A percentile compares a stretch with the other conserved stretches of the same genome.
Evolutionary conservation across 345 rosid species (phyloP).

Genomic region (Cardamine chenopodiifolia): DNA sequence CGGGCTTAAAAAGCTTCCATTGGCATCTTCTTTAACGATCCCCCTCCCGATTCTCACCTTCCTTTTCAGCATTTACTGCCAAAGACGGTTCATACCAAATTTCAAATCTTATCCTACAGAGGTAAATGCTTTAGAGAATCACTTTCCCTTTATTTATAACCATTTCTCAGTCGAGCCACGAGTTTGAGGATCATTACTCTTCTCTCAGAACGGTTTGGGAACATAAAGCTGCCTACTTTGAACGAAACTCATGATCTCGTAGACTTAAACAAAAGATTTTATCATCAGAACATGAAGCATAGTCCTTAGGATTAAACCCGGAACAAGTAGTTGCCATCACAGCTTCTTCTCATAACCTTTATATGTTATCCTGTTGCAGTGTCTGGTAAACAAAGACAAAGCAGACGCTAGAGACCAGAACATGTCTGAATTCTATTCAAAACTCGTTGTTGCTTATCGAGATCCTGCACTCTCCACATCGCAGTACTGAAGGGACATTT

Average conservation of each 20-base stretch:
- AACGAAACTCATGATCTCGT: constrained; percentile 8
- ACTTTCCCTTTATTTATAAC: not conserved
- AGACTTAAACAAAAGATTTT: not conserved
- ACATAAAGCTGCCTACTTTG: constrained; percentile 3
- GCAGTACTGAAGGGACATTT: constrained; percentile 46
- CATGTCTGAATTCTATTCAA: constrained; percentile 61
- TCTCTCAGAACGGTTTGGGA: not conserved
- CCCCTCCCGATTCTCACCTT: constrained; percentile 86
- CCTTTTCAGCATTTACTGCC: constrained; percentile 75
- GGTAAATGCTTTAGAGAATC: constrained; percentile 50
- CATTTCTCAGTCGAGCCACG: not conserved
- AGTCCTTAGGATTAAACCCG: constrained; percentile 5
- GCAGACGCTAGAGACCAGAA: constrained; percentile 60
- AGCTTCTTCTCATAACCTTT: not conserved
- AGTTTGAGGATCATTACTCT: constrained; percentile 1
- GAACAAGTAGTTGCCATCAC: not conserved
- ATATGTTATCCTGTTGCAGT: constrained; percentile 49
- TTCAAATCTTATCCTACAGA: constrained; percentile 74
- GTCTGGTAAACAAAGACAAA: constrained; percentile 73
- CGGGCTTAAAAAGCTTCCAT: constrained; percentile 74
- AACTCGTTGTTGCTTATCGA: constrained; percentile 60
- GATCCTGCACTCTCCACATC: constrained; percentile 69
- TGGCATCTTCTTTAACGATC: constrained; percentile 67
- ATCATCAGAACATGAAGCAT: constrained; percentile 8
- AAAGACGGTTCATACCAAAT: constrained; percentile 68